Base-by-base conservation (phyloP, 345 rosid species). In the Gossypium australe region DNA sequence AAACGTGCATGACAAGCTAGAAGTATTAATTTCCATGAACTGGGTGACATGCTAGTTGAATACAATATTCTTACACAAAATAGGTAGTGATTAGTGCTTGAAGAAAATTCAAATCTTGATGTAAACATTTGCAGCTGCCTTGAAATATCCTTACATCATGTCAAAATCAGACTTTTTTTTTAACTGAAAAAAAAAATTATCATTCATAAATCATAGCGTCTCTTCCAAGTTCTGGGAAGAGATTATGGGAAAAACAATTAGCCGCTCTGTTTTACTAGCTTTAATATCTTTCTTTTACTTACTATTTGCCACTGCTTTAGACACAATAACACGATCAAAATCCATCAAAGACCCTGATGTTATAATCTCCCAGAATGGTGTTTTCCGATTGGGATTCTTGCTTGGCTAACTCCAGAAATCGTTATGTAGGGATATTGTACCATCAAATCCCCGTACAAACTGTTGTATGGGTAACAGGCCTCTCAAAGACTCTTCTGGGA, bases 351-450 rank as follows among this genome's bases (percentile, higher is more conserved):
- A 87, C 29, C 69, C 88, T 34, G 79, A 79, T 58, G 70, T 73
- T 67, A 82, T 84, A 34, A 72, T 65, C 58, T 85, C 85, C 22
- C 6, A 69, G 51, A 72, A 9, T 17, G 78, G 82, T 1, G 5
- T 66, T 48, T 86, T 83, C 29, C n/a, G 78, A 75, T 71, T 89
- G 47, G 94, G 94, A 48, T 87, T 89, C 83, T 89, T 89, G 18
- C 71, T 24, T 67, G 6, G 3, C 18, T 14, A 24, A 67, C 14
- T 47, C 41, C 1, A 67, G 18, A 12, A 7, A 67, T 24, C 56
- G 56, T 9, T 67, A 67, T 22, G 56, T 67, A 22, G 71, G 71
- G 61, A 22, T 57, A 10, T 1, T 57, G 6, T 57, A 57, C 61
- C 3, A 57, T 57, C 61, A 20, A 10, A 20, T 57, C 27, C 61